phyloP scores from a whole-genome alignment of 306 rosid genomes.

The Canavalia gladiata region DNA sequence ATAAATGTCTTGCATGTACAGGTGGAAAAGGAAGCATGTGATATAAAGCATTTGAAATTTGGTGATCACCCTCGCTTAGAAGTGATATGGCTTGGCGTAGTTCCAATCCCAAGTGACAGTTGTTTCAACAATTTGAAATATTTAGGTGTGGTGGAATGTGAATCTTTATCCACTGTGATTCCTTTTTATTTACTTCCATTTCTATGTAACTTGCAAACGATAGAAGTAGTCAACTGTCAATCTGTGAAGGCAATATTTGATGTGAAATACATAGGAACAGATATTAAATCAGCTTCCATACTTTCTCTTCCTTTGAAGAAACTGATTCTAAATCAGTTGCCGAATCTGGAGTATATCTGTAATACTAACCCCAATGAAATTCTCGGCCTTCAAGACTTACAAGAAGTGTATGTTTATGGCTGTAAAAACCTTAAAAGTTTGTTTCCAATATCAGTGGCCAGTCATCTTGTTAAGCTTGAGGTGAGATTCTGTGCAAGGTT shows the following conservation, averaged over 20 bases:
- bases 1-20: not conserved
- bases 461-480: conserved; percentile 15
- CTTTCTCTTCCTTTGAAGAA: conserved; percentile 27
- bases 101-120: not conserved
- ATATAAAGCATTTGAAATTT: not conserved
- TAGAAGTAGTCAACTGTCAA: conserved; percentile 12
- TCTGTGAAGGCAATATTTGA: conserved; percentile 29
- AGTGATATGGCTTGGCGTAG: conserved; percentile 24
- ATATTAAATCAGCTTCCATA: too few species aligned
- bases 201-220: conserved; percentile 4
- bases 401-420: not conserved
- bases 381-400: conserved; percentile 27
- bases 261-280: not conserved
- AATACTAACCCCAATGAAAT: conserved; percentile 34
- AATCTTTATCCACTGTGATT: not conserved
- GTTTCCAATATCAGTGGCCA: conserved; percentile 43
- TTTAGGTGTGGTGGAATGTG: not conserved
- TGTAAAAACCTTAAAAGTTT: conserved; percentile 43
- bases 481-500: conserved; percentile 37
- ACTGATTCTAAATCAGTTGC: conserved; percentile 41
- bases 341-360: conserved; percentile 50
- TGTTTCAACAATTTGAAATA: conserved; percentile 24
- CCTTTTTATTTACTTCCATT: conserved; percentile 21
- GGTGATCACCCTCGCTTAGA: not conserved
- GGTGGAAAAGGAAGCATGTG: conserved; percentile 6